These are phyloP conservation scores for Colletotrichum tropicale DNA, from an alignment of 2,329 filamentous ascomycete species.

Conservation along the genomic window DNA sequence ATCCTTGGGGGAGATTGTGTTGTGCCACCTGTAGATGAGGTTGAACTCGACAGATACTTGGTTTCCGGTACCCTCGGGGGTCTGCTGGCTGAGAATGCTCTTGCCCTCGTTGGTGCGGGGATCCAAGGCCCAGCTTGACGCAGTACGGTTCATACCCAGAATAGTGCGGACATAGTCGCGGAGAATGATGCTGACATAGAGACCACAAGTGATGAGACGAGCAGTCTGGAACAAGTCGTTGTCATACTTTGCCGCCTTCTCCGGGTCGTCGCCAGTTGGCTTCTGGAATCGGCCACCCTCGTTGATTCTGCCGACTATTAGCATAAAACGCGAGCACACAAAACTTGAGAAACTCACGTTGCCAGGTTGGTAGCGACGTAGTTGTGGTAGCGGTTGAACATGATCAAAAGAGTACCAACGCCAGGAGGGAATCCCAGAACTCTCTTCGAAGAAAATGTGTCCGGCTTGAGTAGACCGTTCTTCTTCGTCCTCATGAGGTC, in stretches of 20 bases:
- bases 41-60: conserved; percentile 40
- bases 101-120: conserved; percentile 38
- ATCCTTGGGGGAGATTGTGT: conserved; percentile 32
- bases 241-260: conserved; percentile 38
- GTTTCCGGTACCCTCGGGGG: conserved; percentile 33
- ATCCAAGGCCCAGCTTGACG: conserved; percentile 47
- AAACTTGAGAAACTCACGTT: background rate
- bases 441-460: conserved; percentile 57
- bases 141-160: conserved; percentile 52
- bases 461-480: conserved; percentile 57
- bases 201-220: conserved; percentile 54
- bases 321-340: conserved; percentile 15
- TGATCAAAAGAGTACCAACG: conserved; percentile 55
- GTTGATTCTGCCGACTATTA: conserved; percentile 36
- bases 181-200: conserved; percentile 57
- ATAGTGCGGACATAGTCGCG: conserved; percentile 44
- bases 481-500: conserved; percentile 50
- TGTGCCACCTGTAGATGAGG: conserved; percentile 38
- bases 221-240: conserved; percentile 44
- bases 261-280: conserved; percentile 1
- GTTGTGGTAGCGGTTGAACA: conserved; percentile 49
- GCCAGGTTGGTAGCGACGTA: conserved; percentile 24
- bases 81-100: conserved; percentile 32
- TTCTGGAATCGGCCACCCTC: conserved; percentile 40
- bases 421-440: conserved; percentile 57